Percentiles rank a stretch among this genome's conserved stretches.
Conservation (phyloP, 176 grass and related monocot genomes). For the Juncus inflexus region DNA sequence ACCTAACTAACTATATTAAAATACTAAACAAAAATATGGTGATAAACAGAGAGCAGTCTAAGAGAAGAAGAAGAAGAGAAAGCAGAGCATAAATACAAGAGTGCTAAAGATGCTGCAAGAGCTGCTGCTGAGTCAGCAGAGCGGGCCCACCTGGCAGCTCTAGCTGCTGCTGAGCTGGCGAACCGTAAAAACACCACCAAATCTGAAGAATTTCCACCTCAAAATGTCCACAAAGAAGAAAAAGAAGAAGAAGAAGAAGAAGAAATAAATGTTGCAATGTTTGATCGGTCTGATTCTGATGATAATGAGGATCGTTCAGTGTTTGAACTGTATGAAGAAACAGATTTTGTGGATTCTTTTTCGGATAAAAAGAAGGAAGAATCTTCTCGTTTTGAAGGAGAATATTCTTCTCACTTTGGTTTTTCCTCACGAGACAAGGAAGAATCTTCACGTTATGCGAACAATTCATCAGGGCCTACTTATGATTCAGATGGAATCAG, state of each 20-base stretch:
- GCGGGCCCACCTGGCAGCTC: conserved; percentile 83
- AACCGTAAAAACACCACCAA: conserved; percentile 42
- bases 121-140: conserved; percentile 87
- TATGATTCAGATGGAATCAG: conserved; percentile 74
- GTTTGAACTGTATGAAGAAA: background rate
- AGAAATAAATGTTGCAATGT: conserved; percentile 21
- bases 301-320: conserved; percentile 31
- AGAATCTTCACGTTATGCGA: conserved; percentile 26
- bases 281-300: conserved; percentile 72
- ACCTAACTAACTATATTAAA: too few relatives aligned
- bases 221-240: background rate
- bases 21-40: background rate
- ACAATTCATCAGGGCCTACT: conserved; percentile 36
- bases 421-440: background rate
- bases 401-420: too few relatives aligned
- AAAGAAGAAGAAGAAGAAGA: conserved; percentile 21
- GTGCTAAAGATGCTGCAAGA: conserved; percentile 85
- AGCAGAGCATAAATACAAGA: conserved; percentile 50
- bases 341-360: conserved; percentile 50
- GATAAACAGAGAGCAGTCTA: conserved; percentile 14
- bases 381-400: background rate
- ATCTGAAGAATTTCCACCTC: background rate
- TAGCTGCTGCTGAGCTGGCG: conserved; percentile 92
- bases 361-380: conserved; percentile 46
- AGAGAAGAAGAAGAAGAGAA: conserved; percentile 1